phyloP scores from a whole-genome alignment of 805 yeast genomes.

The Yarrowia sp. region DNA sequence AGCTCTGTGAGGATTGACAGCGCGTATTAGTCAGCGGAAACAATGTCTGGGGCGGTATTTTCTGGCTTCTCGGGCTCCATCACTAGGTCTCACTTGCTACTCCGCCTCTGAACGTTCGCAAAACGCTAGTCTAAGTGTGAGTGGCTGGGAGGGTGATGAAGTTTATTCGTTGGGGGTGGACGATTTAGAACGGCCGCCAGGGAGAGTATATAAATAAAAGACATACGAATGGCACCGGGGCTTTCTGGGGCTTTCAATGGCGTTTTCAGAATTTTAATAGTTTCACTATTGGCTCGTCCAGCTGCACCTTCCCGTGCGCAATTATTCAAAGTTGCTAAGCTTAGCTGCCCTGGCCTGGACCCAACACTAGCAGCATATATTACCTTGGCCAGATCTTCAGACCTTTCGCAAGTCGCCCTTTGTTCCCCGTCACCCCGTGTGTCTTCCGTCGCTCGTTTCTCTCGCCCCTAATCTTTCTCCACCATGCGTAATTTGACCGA shows the following conservation, averaged over 20 bases:
- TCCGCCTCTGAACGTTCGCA: neutral
- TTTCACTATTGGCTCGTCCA: neutral
- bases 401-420: neutral
- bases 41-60: neutral
- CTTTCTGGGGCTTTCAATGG: too few species aligned
- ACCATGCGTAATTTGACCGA: neutral
- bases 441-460: neutral
- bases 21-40: too few species aligned
- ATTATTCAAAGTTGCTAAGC: slow-evolving; percentile 18
- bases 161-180: neutral
- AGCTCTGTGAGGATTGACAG: too few species aligned
- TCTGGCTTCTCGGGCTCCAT: neutral
- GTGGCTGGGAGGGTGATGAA: slow-evolving; percentile 15
- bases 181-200: too few species aligned
- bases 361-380: neutral
- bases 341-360: neutral
- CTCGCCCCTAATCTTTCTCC: neutral
- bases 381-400: neutral
- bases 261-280: neutral
- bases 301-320: neutral
- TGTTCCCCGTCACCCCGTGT: neutral
- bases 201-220: too few species aligned
- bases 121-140: neutral
- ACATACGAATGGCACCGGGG: too few species aligned
- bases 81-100: slow-evolving; percentile 16